Evolutionary conservation across 495 filamentous ascomycete species (phyloP), one percentile per base, ranked within the genome.

Genomic region (Annulohypoxylon maeteangense): DNA sequence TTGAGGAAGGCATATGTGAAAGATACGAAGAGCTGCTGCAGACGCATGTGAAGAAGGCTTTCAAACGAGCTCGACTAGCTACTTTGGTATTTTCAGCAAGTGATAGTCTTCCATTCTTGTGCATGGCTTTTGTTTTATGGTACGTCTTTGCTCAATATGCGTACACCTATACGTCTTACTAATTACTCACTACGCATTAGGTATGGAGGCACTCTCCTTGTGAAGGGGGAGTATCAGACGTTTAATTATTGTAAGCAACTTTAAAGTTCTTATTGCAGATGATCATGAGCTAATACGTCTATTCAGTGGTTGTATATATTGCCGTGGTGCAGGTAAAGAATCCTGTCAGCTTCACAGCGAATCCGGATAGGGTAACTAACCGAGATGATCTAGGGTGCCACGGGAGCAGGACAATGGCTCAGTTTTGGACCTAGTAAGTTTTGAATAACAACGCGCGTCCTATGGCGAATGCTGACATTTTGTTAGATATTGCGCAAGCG

Each of bases 51-150:
- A 70, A 75, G 1, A 81, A 81, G 2, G 84, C 88, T 0, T 84
- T 87, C 16, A 79, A 77, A 14, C 85, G 85, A 62, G 83, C 87
- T 1, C 83, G 82, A 59, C 81, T 80, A 50, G 81, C 86, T 0
- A 86, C 82, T 1, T 40, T 87, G 42, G 56, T 88, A 4, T 88
- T 87, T 71, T 80, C 86, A 2, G 77, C 79, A 22, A 81, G 80
- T 20, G 85, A 87, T 47, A 86, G 83, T 53, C 72, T 87, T 31
- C 70, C 78, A 1, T 62, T 91, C 4, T 80, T 89, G 16, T 85
- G 83, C 29, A 86, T 85, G 79, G 85, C 87, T 6, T 83, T 89
- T 65, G 80, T 84, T 11, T 82, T 87, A 25, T 89, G 87, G 87
- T 91, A 85, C 45, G 83, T 67, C 32, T 22, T 68, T 6, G 6